Evolutionary conservation across 768 basidiomycete species (phyloP).

Genomic region (Serendipita sp.): DNA sequence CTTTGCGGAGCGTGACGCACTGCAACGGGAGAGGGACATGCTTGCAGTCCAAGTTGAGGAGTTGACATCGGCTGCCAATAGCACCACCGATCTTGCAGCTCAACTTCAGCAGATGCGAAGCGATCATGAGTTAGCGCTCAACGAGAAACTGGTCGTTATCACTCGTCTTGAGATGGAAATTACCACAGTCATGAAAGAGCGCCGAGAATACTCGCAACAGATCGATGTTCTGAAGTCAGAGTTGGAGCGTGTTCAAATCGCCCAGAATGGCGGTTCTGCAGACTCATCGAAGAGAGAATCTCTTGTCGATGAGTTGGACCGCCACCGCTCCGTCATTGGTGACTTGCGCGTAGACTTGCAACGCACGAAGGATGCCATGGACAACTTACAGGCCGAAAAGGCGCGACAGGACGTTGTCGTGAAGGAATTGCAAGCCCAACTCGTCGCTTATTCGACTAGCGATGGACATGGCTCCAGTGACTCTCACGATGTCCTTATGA

Average conservation of each 20-base stretch:
- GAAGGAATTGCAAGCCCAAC: slow-evolving; percentile 63
- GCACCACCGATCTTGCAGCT: slow-evolving; percentile 25
- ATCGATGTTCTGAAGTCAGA: slow-evolving; percentile 37
- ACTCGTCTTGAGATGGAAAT: slow-evolving; percentile 35
- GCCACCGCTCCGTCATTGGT: slow-evolving; percentile 54
- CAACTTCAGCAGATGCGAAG: slow-evolving; percentile 20
- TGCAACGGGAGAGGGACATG: slow-evolving; percentile 22
- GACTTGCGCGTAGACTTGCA: slow-evolving; percentile 38
- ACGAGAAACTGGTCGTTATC: slow-evolving; percentile 34
- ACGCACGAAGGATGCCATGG: slow-evolving; percentile 69
- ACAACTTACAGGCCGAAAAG: slow-evolving; percentile 56
- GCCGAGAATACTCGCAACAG: slow-evolving; percentile 26
- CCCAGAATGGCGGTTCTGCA: slow-evolving; percentile 34
- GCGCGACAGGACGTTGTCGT: slow-evolving; percentile 46
- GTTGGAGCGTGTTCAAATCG: slow-evolving; percentile 41
- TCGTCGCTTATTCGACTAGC: slow-evolving; percentile 7
- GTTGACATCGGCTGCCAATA: slow-evolving; percentile 33
- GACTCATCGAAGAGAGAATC: slow-evolving; percentile 64
- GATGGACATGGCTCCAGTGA: slow-evolving; percentile 10
- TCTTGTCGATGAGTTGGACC: slow-evolving; percentile 57
- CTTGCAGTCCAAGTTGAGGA: slow-evolving; percentile 35
- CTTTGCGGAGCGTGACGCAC: slow-evolving; percentile 28
- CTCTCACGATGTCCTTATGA: slow-evolving; percentile 9
- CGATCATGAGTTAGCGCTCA: slow-evolving; percentile 26
- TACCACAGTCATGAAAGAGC: slow-evolving; percentile 22